Base-by-base conservation (phyloP, 140 eudicot genomes). In the Oenanthe javanica region DNA sequence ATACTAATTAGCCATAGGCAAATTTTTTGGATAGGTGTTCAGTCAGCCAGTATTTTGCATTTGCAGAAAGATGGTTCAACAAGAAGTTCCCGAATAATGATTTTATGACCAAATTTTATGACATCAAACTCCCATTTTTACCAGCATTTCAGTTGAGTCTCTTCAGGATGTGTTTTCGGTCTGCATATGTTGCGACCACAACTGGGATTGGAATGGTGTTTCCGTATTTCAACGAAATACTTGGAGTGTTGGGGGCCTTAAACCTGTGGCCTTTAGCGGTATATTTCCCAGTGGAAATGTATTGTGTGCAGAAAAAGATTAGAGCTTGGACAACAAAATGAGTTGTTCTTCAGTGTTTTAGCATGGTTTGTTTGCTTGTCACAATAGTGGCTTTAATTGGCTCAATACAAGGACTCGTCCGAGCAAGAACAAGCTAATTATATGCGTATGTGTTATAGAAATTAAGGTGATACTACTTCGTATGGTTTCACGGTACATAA, bases 171-270 rank as follows among this genome's bases (percentile, higher is more conserved):
- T 84, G 87, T 54, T 87, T 88, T 71, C 82, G 97, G 79, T 90
- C 97, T 42, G 79, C 86, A 18, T 92, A 92, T 19, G 97, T 92
- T 40, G 84, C 74, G 7, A 84, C 84, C 25, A 90, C 93, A 11
- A 92, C 96, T 5, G 93, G 87, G 31, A 49, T 92, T 6, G 91
- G 89, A 10, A 84, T 90, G 79, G 49, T 82, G 27, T 90, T 92
- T 81, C 97, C 97, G 45, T 92, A 90, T 83, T 90, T 92, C 70
- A 90, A 92, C 75, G 84, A 92, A 75, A 88, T 92, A 19, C 59
- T 90, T 55, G 96, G 96, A 66, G 90, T 92, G 10, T 76, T 90
- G n/a, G 97, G 95, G 77, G 97, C 93, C 46, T 80, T 90, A 10
- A 84, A 75, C 73, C 86, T 92, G 74, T 92, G 97, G 97, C 97